These are phyloP conservation scores for Musa acuminata DNA, from an alignment of 176 grass and related monocot species.

Conservation along the genomic window DNA sequence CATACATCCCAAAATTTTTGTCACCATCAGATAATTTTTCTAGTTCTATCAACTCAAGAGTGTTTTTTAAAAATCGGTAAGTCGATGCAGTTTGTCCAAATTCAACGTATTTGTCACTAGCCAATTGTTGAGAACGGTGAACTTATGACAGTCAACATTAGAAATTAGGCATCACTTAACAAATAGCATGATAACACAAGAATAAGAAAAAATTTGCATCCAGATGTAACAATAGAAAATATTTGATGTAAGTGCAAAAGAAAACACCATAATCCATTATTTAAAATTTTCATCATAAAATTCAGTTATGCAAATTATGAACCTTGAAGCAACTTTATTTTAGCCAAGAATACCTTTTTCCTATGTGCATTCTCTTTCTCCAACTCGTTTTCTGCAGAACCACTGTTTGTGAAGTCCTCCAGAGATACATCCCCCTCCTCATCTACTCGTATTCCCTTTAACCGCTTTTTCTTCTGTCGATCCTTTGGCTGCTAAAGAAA, in stretches of 20 bases:
- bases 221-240: not conserved
- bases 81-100: not conserved
- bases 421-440: conserved; percentile 82
- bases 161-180: no score
- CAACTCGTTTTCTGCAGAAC: conserved; percentile 36
- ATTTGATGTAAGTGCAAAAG: not conserved
- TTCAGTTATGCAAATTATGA: not conserved
- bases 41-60: not conserved
- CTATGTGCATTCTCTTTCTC: conserved; percentile 23
- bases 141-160: no score
- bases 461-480: conserved; percentile 69
- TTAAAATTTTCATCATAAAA: not conserved
- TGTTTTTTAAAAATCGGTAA: not conserved
- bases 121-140: not conserved
- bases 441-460: conserved; percentile 84
- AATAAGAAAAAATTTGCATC: not conserved
- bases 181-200: not conserved
- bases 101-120: not conserved
- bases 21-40: not conserved
- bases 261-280: no score
- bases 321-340: not conserved
- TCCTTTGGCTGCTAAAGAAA: conserved; percentile 64
- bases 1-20: not conserved
- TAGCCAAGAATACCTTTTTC: conserved; percentile 73
- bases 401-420: conserved; percentile 52